These are phyloP conservation scores for Pavlovales sp. DNA, from an alignment of 208 protist genomes.

Conservation along the genomic window DNA sequence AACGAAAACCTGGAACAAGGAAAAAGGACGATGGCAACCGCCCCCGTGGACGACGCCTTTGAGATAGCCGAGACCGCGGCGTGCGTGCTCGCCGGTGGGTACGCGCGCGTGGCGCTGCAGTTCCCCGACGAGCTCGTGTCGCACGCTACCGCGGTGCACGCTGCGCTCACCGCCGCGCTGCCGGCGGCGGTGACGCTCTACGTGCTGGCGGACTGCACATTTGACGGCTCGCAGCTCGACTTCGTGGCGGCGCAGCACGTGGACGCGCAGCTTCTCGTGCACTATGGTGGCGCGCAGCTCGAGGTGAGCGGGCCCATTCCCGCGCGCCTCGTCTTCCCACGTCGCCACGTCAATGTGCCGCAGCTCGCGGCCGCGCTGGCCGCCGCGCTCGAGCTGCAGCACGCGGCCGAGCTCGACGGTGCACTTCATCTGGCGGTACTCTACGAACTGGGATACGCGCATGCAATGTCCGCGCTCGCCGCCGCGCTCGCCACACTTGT, in stretches of 20 bases:
- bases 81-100: background rate
- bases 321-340: background rate
- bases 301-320: background rate
- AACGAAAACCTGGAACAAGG: no score
- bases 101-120: constrained; percentile 21
- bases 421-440: no score
- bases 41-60: no score
- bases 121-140: background rate
- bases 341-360: background rate
- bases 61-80: no score
- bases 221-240: constrained; percentile 28
- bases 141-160: background rate
- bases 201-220: constrained; percentile 21
- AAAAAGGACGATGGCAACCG: no score
- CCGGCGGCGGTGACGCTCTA: background rate
- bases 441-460: constrained; percentile 7
- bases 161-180: background rate
- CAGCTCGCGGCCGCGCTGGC: background rate
- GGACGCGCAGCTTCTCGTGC: constrained; percentile 9
- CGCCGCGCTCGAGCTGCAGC: no score
- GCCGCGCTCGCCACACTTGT: background rate
- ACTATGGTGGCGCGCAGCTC: constrained; percentile 14
- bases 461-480: background rate
- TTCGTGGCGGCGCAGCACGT: constrained; percentile 30
- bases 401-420: no score